A percentile compares a stretch with the other conserved stretches of the same genome.
These are phyloP conservation scores for Acer negundo DNA, from an alignment of 345 rosid species.

Conservation along the genomic window DNA sequence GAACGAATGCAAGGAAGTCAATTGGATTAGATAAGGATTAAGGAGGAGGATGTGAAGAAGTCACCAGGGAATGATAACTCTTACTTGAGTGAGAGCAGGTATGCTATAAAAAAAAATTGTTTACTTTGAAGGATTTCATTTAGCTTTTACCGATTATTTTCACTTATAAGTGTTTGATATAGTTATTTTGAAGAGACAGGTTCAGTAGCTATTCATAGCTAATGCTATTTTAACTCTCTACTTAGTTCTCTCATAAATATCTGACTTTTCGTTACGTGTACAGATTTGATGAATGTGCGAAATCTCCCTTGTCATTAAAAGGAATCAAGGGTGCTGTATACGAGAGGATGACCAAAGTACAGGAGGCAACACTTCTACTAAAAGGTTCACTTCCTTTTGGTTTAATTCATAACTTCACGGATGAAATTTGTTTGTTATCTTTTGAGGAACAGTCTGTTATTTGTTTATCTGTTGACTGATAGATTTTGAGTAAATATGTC, in stretches of 20 bases:
- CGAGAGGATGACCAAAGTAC: conserved; percentile 91
- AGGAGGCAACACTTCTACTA: conserved; percentile 94
- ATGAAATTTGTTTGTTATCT: neutral
- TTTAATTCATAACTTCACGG: conserved; percentile 5
- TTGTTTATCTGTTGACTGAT: neutral
- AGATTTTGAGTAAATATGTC: neutral
- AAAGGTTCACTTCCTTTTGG: conserved; percentile 51
- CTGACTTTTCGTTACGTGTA: conserved; percentile 28
- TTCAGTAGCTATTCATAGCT: no score
- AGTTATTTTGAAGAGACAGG: no score
- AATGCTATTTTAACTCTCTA: no score
- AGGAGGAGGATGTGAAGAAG: conserved; percentile 26
- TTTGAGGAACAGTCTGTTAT: neutral
- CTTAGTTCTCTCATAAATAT: neutral
- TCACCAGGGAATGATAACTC: conserved; percentile 54
- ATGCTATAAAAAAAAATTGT: neutral
- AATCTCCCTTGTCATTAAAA: conserved; percentile 79
- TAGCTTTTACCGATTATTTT: no score
- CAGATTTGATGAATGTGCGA: conserved; percentile 83
- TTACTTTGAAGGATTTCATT: no score
- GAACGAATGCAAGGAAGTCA: conserved; percentile 35
- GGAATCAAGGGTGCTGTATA: conserved; percentile 87
- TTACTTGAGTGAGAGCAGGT: conserved; percentile 89
- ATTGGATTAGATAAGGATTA: conserved; percentile 45
- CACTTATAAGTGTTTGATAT: no score